Base-by-base conservation (phyloP, 1,139 yeast genomes). In the Magnusiomyces suaveolens region DNA sequence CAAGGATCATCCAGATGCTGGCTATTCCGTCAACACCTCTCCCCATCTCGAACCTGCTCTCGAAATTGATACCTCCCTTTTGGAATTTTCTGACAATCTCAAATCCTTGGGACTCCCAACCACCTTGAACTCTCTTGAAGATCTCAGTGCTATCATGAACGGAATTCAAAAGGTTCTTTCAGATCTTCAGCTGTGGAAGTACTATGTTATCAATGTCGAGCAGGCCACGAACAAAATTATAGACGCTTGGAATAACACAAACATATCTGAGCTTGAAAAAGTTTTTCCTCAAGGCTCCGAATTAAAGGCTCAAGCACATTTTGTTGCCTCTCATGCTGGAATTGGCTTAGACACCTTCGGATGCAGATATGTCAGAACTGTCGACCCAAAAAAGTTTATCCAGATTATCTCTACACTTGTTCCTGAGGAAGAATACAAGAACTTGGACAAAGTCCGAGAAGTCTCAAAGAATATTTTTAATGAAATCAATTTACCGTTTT, bases 1-100 rank as follows among this genome's bases (percentile, higher is more conserved):
- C 43, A 72, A 79, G 53, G 85, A 83, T 2, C 89, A 85, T 62
- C 97, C 97, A 0, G 96, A 90, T 41, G 81, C 88, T 1, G 97
- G 97, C 6, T 92, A 92, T 70, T 87, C 87, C 58, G 77, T 77
- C 38, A 79, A 78, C 54, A 90, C 96, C 2, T 95, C 97, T 1
- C 97, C 97, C 2, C 96, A 92, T 69, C 76, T 92, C 60, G 75
- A 68, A 23, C 73, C 95, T 1, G 97, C 97, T 0, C 83, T 89
- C 54, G 97, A 84, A 61, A 77, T 92, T 57, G 98, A 92, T 67
- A 75, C 72, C 21, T 75, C 78, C 21, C 75, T 92, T 55, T 69
- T 85, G 41, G 78, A 82, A 36, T 87, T 84, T 63, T 84, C 95
- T 48, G 66, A 66, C 1, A 69, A 76, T 1, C 73, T 88, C 69